A percentile compares a stretch with the other conserved stretches of the same genome.
phyloP scores from a whole-genome alignment of 345 rosid species.

The Lepidium sativum region DNA sequence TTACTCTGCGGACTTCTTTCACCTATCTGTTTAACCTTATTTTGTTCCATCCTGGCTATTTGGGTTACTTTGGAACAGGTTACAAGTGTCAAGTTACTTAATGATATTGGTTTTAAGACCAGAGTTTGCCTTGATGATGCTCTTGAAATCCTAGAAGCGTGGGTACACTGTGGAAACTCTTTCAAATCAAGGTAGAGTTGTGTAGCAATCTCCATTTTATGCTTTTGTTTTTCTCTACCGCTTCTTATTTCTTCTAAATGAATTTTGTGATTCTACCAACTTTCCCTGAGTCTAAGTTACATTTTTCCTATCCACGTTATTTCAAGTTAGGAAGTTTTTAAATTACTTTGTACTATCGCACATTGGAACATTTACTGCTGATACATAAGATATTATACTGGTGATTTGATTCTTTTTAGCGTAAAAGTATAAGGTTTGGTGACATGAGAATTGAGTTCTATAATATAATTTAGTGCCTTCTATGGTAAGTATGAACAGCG shows the following conservation, averaged over 20 bases:
- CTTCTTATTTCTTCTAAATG: neutral
- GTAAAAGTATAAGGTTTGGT: neutral
- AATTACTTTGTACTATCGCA: neutral
- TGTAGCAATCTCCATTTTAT: neutral
- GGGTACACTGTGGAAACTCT: conserved; percentile 43
- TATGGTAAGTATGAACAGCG: neutral
- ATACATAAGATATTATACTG: neutral
- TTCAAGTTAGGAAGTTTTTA: neutral
- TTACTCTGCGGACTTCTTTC: conserved; percentile 7
- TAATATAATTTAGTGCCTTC: neutral
- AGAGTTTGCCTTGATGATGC: conserved; percentile 55
- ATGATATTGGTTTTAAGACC: conserved; percentile 68
- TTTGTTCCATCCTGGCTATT: neutral
- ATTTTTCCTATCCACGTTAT: neutral
- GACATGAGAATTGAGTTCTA: neutral
- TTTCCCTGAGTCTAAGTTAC: neutral
- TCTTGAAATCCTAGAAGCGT: conserved; percentile 41
- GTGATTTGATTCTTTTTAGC: neutral
- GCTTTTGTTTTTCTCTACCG: neutral
- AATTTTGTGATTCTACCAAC: neutral
- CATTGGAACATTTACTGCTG: neutral
- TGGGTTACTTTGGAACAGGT: conserved; percentile 42
- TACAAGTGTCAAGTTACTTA: conserved; percentile 47
- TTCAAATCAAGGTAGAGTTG: conserved; percentile 55
- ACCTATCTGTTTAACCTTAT: neutral